Percentiles rank a stretch among this genome's conserved stretches.
Evolutionary conservation across 2,329 filamentous ascomycete genomes (phyloP).

Genomic region (Stagonosporopsis tanaceti): DNA sequence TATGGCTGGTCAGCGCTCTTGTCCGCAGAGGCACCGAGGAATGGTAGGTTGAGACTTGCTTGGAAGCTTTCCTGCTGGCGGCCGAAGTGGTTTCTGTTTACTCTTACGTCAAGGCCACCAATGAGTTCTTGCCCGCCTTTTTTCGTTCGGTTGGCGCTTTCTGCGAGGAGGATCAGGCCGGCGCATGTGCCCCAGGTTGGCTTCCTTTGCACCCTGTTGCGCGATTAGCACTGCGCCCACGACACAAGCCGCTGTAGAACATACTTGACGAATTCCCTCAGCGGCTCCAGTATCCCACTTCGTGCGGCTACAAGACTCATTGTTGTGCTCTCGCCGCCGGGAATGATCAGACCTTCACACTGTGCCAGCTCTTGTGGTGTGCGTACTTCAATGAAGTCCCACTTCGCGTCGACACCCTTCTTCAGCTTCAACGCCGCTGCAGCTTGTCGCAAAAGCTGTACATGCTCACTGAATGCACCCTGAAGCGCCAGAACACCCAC

Average conservation of each 20-base stretch:
- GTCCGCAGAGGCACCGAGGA: conserved; percentile 59
- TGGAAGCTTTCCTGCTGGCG: conserved; percentile 93
- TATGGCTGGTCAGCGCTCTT: conserved; percentile 62
- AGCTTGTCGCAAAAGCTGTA: conserved; percentile 76
- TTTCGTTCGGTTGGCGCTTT: conserved; percentile 87
- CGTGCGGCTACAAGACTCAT: conserved; percentile 88
- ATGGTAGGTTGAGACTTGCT: conserved; percentile 74
- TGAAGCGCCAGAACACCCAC: conserved; percentile 79
- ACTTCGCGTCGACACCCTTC: conserved; percentile 43
- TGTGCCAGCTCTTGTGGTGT: conserved; percentile 72
- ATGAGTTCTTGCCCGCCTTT: conserved; percentile 92
- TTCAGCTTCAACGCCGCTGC: conserved; percentile 57
- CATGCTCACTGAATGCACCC: conserved; percentile 90
- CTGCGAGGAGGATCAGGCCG: conserved; percentile 87
- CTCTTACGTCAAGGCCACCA: conserved; percentile 86
- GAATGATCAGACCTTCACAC: conserved; percentile 87
- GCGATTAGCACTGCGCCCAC: conserved; percentile 5
- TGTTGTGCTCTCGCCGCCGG: conserved; percentile 93
- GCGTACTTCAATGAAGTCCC: conserved; percentile 80
- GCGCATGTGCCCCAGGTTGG: conserved; percentile 97
- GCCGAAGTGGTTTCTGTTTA: conserved; percentile 95
- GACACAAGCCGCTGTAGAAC: conserved; percentile 39
- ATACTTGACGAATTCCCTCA: conserved; percentile 91
- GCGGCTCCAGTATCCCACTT: conserved; percentile 80
- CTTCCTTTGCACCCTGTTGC: conserved; percentile 71